Evolutionary conservation across 305 asterid species (phyloP), one percentile per base, ranked within the genome.

Genomic region (Fraxinus sp.): DNA sequence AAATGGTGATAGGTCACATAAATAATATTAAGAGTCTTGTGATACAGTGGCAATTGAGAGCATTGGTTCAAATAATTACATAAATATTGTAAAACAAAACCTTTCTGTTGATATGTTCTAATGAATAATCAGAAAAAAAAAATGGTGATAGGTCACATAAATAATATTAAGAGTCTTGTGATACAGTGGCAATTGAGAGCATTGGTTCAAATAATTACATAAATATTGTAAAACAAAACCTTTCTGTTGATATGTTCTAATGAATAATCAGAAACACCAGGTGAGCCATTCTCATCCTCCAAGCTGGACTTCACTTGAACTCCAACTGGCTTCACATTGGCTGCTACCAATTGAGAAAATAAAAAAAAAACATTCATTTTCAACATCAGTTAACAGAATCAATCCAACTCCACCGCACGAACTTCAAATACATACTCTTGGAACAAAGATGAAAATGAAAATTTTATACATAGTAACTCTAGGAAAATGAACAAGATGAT

Each of bases 261-360:
- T 18, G 93, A 74, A n/a, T 76, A 81, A 81, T 85, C 88, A 7
- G 92, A 87, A 82, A 85, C 70, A 77, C 72, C 83, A 24, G 86
- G 39, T 71, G 93, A 80, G 85, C 91, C 76, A 26, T 62, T 84
- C 59, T 89, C 92, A 84, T 86, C 85, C 83, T 90, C 94, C 88
- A 84, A 87, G 81, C 88, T 86, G 83, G 95, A 93, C 70, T 72
- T 88, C 85, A 90, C 86, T 46, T 81, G 90, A 86, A 77, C 66
- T 83, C 91, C 86, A 73, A 73, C 85, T 49, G 83, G 86, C 90
- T 84, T 86, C 86, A 84, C 84, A 83, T 83, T 90, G 73, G 83
- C 86, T 88, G 88, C 87, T 88, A 82, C 75, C 41, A 78, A 36
- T 76, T 70, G 49, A 87, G 20, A 35, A 37, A 18, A 80, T 20